phyloP scores from a whole-genome alignment of 2,329 filamentous ascomycete species.

The Amauroascus verrucosus region DNA sequence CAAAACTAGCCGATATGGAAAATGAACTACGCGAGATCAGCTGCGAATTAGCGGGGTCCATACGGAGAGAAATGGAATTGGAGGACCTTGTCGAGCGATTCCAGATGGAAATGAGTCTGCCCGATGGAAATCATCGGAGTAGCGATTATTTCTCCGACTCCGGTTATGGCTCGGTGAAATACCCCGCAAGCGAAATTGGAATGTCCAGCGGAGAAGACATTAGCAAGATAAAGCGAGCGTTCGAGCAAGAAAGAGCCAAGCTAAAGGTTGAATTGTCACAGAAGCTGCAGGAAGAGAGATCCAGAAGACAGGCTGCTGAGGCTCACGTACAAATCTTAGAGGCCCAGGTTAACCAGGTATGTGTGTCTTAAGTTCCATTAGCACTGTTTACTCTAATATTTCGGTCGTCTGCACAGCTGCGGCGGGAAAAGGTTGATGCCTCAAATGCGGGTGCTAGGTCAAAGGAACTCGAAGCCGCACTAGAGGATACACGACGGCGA shows the following conservation, averaged over 20 bases:
- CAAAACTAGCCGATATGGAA: conserved; percentile 76
- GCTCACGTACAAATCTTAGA: conserved; percentile 74
- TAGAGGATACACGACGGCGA: conserved; percentile 74
- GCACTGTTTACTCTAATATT: conserved; percentile 14
- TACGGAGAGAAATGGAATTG: conserved; percentile 88
- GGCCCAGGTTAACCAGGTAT: conserved; percentile 59
- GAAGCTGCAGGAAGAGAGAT: conserved; percentile 78
- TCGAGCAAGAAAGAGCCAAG: conserved; percentile 84
- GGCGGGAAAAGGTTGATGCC: conserved; percentile 45
- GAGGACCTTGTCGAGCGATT: conserved; percentile 86
- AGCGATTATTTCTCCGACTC: conserved; percentile 99
- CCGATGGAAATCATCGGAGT: conserved; percentile 58
- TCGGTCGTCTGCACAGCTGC: conserved; percentile 29
- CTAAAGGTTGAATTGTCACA: conserved; percentile 74
- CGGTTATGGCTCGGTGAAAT: conserved; percentile 73
- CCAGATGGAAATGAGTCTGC: conserved; percentile 60
- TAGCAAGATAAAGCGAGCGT: conserved; percentile 68
- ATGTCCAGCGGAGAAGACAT: conserved; percentile 57
- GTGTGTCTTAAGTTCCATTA: conserved; percentile 16
- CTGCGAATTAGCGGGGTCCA: conserved; percentile 81
- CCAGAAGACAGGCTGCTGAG: conserved; percentile 64
- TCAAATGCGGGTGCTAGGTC: conserved; percentile 47
- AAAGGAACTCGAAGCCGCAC: conserved; percentile 65
- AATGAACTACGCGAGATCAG: conserved; percentile 90
- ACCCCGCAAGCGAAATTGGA: conserved; percentile 50